Conservation (phyloP, 139 green algal species). For the Micromonas pusilla region DNA sequence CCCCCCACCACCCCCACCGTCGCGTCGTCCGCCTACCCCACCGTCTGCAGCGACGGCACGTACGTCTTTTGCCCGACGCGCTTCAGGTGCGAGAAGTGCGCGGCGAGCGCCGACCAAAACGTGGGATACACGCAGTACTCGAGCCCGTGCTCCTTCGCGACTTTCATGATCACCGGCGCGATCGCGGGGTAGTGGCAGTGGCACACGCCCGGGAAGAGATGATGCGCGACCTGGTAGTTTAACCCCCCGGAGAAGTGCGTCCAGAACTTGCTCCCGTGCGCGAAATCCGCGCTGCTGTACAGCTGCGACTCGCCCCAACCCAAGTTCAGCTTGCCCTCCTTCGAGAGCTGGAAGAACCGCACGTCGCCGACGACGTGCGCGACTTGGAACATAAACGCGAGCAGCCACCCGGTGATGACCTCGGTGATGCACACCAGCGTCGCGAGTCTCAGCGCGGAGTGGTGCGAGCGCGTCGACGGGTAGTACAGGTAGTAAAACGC, state of each 20-base stretch:
- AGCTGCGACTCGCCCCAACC: slow-evolving; percentile 11
- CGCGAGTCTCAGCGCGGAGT: not conserved
- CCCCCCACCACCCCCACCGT: not conserved
- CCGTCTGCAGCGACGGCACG: slow-evolving; percentile 14
- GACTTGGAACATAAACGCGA: slow-evolving; percentile 70
- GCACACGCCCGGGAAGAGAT: slow-evolving; percentile 50
- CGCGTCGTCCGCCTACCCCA: not conserved
- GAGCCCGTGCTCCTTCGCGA: slow-evolving; percentile 41
- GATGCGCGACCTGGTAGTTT: slow-evolving; percentile 57
- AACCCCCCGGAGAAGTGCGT: slow-evolving; percentile 61
- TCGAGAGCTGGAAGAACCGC: slow-evolving; percentile 14
- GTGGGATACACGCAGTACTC: slow-evolving; percentile 41
- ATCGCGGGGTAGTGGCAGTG: slow-evolving; percentile 46
- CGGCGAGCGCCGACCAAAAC: slow-evolving; percentile 36
- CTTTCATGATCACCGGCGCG: slow-evolving; percentile 37
- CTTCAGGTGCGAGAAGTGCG: slow-evolving; percentile 38
- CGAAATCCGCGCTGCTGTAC: slow-evolving; percentile 53
- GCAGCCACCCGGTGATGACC: slow-evolving; percentile 50
- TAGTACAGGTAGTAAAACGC: slow-evolving; percentile 34
- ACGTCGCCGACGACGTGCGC: slow-evolving; percentile 53
- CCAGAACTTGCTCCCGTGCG: slow-evolving; percentile 58
- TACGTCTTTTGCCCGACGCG: slow-evolving; percentile 19
- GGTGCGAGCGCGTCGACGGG: slow-evolving; percentile 19
- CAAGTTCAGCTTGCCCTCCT: not conserved
- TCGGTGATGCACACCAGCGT: slow-evolving; percentile 22